phyloP scores from a whole-genome alignment of 345 rosid genomes.

The Carallia brachiata region DNA sequence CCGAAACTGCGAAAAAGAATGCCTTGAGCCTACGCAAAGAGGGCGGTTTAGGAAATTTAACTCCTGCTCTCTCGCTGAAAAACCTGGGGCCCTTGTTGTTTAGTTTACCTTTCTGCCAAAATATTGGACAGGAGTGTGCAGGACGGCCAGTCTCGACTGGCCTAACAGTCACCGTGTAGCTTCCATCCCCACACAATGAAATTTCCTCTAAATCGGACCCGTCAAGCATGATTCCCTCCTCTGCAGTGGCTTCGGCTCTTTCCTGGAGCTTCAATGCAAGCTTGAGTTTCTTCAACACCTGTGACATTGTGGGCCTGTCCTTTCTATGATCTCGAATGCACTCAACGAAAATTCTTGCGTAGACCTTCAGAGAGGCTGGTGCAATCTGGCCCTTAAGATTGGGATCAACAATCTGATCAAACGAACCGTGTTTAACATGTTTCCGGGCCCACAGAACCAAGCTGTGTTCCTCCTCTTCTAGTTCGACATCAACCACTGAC shows the following conservation, averaged over 20 bases:
- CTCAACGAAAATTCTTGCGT: background rate
- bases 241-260: background rate
- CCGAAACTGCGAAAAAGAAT: background rate
- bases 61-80: constrained; percentile 1
- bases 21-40: background rate
- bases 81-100: background rate
- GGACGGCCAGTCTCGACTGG: background rate
- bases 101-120: constrained; percentile 1
- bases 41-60: background rate
- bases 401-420: constrained; percentile 14
- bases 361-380: constrained; percentile 8
- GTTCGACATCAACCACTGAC: constrained; percentile 9
- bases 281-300: constrained; percentile 13
- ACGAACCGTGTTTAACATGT: constrained; percentile 1
- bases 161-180: background rate
- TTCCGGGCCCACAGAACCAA: constrained; percentile 3
- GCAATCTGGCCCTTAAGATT: constrained; percentile 12
- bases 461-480: constrained; percentile 15
- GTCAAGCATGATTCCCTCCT: background rate
- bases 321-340: constrained; percentile 8
- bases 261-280: constrained; percentile 15
- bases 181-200: background rate
- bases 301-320: constrained; percentile 6
- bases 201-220: background rate
- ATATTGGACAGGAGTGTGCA: constrained; percentile 1